Evolutionary conservation across 495 filamentous ascomycete genomes (phyloP).

Genomic region (Penicillium desertorum): DNA sequence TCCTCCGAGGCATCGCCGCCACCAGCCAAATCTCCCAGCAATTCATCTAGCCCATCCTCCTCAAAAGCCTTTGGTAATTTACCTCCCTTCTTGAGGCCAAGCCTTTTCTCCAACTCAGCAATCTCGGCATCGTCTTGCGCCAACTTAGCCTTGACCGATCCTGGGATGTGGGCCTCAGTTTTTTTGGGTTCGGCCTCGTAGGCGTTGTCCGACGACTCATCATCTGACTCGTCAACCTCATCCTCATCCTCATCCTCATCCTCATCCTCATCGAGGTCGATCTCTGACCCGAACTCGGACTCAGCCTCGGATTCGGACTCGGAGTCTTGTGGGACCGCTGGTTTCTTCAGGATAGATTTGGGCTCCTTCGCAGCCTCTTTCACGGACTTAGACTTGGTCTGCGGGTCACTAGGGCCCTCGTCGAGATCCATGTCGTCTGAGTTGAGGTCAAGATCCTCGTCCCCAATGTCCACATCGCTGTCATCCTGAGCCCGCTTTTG

Average conservation of each 20-base stretch:
- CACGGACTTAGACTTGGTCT: slow-evolving; percentile 23
- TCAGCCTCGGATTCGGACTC: slow-evolving; percentile 12
- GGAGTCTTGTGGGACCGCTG: slow-evolving; percentile 21
- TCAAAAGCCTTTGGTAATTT: slow-evolving; percentile 68
- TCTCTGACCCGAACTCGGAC: background rate
- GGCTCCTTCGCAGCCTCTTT: slow-evolving; percentile 28
- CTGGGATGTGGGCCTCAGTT: slow-evolving; percentile 44
- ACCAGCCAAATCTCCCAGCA: slow-evolving; percentile 69
- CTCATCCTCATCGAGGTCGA: slow-evolving; percentile 17
- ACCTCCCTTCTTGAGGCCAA: slow-evolving; percentile 80
- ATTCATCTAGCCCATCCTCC: slow-evolving; percentile 82
- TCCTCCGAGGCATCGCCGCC: slow-evolving; percentile 51
- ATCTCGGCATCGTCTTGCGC: slow-evolving; percentile 80
- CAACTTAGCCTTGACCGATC: slow-evolving; percentile 62
- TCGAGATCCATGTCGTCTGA: slow-evolving; percentile 21
- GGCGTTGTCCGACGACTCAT: slow-evolving; percentile 18
- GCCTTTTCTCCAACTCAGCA: slow-evolving; percentile 79
- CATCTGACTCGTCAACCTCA: slow-evolving; percentile 2
- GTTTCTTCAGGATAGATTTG: slow-evolving; percentile 49
- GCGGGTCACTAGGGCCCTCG: background rate
- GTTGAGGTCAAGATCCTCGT: slow-evolving; percentile 28
- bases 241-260: slow-evolving; percentile 22
- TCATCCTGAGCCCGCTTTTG: slow-evolving; percentile 14
- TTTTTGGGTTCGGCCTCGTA: slow-evolving; percentile 24
- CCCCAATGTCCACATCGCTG: slow-evolving; percentile 22